These are phyloP conservation scores for Malassezia equina DNA, from an alignment of 1,284 basidiomycete genomes.

Conservation along the genomic window DNA sequence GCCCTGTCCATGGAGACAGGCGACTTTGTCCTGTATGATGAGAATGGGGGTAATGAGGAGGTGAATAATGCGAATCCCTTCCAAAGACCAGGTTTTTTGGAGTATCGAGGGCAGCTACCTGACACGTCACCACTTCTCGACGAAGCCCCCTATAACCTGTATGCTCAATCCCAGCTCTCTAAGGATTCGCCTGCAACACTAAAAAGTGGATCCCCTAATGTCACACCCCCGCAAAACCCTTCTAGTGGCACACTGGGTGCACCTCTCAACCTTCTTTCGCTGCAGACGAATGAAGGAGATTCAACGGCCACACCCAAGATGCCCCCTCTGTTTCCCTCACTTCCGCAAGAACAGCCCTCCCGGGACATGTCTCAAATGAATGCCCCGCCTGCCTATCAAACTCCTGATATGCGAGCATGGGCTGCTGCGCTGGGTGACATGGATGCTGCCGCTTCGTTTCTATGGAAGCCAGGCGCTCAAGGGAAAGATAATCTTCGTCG, in stretches of 20 bases:
- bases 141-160: background rate
- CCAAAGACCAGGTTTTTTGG: conserved; percentile 3
- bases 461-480: background rate
- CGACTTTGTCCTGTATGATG: conserved; percentile 18
- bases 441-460: background rate
- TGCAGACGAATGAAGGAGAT: background rate
- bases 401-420: background rate
- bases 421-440: background rate
- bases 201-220: background rate
- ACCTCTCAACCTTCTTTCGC: conserved; percentile 13
- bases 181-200: background rate
- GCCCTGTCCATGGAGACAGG: conserved; percentile 8
- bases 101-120: background rate
- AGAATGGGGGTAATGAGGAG: background rate
- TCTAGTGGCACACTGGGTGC: conserved; percentile 17
- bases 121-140: conserved; percentile 13
- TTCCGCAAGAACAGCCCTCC: background rate
- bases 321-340: background rate
- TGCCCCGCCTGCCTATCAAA: background rate
- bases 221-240: background rate
- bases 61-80: background rate
- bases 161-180: background rate
- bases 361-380: background rate
- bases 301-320: background rate
- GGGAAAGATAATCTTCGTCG: background rate